A percentile compares a stretch with the other conserved stretches of the same genome.
These are phyloP conservation scores for Starmerella bombicola DNA, from an alignment of 805 yeast genomes.

Conservation along the genomic window DNA sequence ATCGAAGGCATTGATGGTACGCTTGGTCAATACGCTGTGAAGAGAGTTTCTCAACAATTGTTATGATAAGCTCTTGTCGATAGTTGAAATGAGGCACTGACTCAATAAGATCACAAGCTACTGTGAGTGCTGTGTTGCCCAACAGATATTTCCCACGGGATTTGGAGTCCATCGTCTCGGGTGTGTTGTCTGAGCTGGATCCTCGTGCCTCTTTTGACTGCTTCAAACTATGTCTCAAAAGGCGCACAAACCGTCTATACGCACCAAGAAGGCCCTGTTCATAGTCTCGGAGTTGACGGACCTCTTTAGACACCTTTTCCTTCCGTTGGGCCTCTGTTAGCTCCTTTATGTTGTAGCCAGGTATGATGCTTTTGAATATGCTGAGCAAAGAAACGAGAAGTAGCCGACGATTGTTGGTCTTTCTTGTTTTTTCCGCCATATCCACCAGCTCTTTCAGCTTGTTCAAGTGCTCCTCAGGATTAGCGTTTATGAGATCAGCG, in stretches of 20 bases:
- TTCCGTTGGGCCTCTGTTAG: slow-evolving; percentile 66
- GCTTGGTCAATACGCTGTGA: slow-evolving; percentile 37
- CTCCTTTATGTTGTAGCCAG: slow-evolving; percentile 77
- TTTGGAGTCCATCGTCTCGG: neutral
- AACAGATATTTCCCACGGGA: slow-evolving; percentile 19
- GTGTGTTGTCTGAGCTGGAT: neutral
- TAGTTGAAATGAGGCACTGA: slow-evolving; percentile 69
- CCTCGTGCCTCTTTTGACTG: slow-evolving; percentile 27
- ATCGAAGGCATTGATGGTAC: slow-evolving; percentile 48
- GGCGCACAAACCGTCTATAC: slow-evolving; percentile 54
- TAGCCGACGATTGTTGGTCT: slow-evolving; percentile 50
- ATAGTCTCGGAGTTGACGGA: slow-evolving; percentile 60
- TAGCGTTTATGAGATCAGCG: slow-evolving; percentile 67
- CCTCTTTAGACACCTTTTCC: slow-evolving; percentile 74
- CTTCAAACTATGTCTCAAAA: slow-evolving; percentile 36
- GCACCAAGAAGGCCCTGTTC: slow-evolving; percentile 65
- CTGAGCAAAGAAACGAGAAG: slow-evolving; percentile 71
- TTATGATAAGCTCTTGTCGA: slow-evolving; percentile 57
- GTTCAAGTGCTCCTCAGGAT: slow-evolving; percentile 73
- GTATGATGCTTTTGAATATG: slow-evolving; percentile 72
- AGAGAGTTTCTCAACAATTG: slow-evolving; percentile 55
- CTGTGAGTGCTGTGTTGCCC: slow-evolving; percentile 42
- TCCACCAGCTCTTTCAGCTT: slow-evolving; percentile 43
- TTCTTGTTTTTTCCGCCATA: slow-evolving; percentile 21
- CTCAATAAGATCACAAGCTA: slow-evolving; percentile 64